phyloP scores from a whole-genome alignment of 2,329 filamentous ascomycete species.

The Neonectria magnoliae region DNA sequence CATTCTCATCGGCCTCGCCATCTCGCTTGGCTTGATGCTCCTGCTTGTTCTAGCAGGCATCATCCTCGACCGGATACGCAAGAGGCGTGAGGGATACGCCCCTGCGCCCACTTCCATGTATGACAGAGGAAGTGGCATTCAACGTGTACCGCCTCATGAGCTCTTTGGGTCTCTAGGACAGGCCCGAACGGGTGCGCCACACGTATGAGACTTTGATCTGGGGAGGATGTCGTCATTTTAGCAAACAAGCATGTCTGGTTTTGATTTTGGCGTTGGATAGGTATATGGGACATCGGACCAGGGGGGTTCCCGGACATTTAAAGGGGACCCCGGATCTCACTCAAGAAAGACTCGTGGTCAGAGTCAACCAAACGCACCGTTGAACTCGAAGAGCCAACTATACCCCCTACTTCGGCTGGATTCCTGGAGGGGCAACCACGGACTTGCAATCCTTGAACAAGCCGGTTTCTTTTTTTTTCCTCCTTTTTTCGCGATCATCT shows the following conservation, averaged over 20 bases:
- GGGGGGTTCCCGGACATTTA: constrained; percentile 27
- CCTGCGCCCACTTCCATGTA: constrained; percentile 77
- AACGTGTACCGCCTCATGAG: constrained; percentile 69
- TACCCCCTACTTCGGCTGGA: constrained; percentile 37
- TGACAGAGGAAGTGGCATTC: constrained; percentile 67
- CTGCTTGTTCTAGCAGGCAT: constrained; percentile 80
- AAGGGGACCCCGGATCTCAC: constrained; percentile 27
- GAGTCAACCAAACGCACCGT: constrained; percentile 19
- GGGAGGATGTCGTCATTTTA: constrained; percentile 38
- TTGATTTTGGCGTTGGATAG: constrained; percentile 51
- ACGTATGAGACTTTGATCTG: constrained; percentile 53
- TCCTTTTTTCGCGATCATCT: constrained; percentile 21
- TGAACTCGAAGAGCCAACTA: constrained; percentile 26
- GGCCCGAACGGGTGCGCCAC: constrained; percentile 59
- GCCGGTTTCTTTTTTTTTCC: constrained; percentile 20
- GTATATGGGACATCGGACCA: constrained; percentile 38
- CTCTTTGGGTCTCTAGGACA: constrained; percentile 64
- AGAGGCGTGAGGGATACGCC: constrained; percentile 81
- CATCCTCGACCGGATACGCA: constrained; percentile 77
- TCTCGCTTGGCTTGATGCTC: constrained; percentile 80
- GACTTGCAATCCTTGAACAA: constrained; percentile 17
- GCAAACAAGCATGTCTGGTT: constrained; percentile 42
- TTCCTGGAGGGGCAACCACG: constrained; percentile 28
- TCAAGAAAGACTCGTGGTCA: constrained; percentile 22
- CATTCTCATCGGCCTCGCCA: constrained; percentile 82